phyloP scores from a whole-genome alignment of 106 monocot species.

The Triglochin maritima region DNA sequence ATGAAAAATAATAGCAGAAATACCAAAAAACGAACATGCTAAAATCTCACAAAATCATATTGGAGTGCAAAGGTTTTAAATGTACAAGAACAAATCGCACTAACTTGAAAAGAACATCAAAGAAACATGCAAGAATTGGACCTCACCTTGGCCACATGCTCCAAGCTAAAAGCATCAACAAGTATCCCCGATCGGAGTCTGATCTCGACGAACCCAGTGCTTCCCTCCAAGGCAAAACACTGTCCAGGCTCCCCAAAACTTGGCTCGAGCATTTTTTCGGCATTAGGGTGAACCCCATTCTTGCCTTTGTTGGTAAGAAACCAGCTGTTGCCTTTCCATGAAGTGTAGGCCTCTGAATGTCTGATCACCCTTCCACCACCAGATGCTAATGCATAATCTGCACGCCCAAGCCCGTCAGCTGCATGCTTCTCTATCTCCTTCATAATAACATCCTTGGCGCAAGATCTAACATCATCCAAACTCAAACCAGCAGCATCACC shows the following conservation, averaged over 20 bases:
- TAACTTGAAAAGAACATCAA: too few relatives aligned
- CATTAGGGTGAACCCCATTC: slow-evolving; percentile 34
- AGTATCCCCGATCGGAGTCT: slow-evolving; percentile 50
- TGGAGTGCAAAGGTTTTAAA: too few relatives aligned
- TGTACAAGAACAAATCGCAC: too few relatives aligned
- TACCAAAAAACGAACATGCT: too few relatives aligned
- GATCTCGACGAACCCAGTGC: slow-evolving; percentile 62
- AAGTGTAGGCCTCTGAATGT: slow-evolving; percentile 20
- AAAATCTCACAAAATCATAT: too few relatives aligned
- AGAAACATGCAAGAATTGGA: not conserved
- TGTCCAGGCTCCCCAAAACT: slow-evolving; percentile 96
- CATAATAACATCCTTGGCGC: slow-evolving; percentile 13
- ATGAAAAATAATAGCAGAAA: too few relatives aligned
- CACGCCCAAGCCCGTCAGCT: slow-evolving; percentile 27
- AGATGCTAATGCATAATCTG: slow-evolving; percentile 24
- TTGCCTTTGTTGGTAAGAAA: slow-evolving; percentile 22
- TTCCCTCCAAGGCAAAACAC: slow-evolving; percentile 76
- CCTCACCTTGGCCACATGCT: slow-evolving; percentile 81
- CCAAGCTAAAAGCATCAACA: slow-evolving; percentile 67
- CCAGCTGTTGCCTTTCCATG: slow-evolving; percentile 32
- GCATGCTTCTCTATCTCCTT: slow-evolving; percentile 32
- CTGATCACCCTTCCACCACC: slow-evolving; percentile 18
- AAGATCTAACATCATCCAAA: slow-evolving; percentile 17
- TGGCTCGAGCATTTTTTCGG: slow-evolving; percentile 83
- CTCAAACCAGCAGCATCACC: not conserved